phyloP scores from a whole-genome alignment of 192 early-diverging fungal genomes.

The Haplosporangium gracile region DNA sequence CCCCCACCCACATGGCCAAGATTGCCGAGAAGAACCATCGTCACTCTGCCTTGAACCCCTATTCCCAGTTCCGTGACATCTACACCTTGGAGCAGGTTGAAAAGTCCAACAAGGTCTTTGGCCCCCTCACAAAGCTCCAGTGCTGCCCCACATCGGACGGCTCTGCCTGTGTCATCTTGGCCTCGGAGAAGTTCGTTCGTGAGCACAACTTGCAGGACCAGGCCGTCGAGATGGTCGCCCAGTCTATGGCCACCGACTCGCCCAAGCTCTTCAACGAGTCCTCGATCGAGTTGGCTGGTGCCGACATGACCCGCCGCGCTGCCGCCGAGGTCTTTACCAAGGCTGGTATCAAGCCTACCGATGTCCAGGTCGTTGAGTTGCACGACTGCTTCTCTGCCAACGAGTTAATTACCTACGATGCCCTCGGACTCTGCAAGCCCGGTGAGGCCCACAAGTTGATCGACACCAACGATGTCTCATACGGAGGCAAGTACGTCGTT shows the following conservation, averaged over 20 bases:
- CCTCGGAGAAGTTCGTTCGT: constrained; percentile 74
- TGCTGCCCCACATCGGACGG: constrained; percentile 85
- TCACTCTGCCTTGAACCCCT: constrained; percentile 77
- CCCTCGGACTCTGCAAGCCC: constrained; percentile 72
- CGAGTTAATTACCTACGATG: constrained; percentile 82
- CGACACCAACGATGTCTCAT: constrained; percentile 67
- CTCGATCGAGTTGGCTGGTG: constrained; percentile 72
- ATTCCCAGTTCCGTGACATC: constrained; percentile 76
- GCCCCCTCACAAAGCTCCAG: constrained; percentile 80
- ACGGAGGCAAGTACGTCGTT: constrained; percentile 75
- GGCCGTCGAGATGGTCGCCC: constrained; percentile 76
- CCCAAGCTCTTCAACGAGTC: constrained; percentile 64
- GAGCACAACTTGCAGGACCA: constrained; percentile 71
- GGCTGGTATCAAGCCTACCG: constrained; percentile 70
- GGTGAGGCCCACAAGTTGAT: constrained; percentile 76
- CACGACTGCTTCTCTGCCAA: constrained; percentile 87
- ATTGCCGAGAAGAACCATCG: constrained; percentile 84
- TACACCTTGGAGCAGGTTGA: constrained; percentile 75
- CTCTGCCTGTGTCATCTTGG: constrained; percentile 73
- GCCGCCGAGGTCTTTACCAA: constrained; percentile 64
- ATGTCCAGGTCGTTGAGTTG: constrained; percentile 78
- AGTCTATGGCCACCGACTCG: constrained; percentile 82
- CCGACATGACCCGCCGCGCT: constrained; percentile 80
- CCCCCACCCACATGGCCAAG: constrained; percentile 67
- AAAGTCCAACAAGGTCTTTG: constrained; percentile 72